These are phyloP conservation scores for Gossypium thurberi DNA, from an alignment of 345 rosid species.

Conservation along the genomic window DNA sequence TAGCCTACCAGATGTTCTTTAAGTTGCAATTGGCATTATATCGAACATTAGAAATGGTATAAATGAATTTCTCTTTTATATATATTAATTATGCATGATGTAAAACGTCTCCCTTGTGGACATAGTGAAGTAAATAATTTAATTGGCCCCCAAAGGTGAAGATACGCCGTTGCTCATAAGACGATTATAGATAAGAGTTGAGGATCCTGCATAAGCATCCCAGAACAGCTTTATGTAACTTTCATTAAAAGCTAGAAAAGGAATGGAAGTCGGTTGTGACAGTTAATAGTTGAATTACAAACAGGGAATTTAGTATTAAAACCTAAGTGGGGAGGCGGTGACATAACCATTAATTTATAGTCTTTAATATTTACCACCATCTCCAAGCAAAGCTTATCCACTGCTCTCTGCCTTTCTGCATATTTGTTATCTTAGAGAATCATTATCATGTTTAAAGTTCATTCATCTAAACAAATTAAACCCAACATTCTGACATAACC, in stretches of 20 bases:
- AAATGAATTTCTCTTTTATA: no score
- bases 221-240: conserved; percentile 14
- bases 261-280: conserved; percentile 24
- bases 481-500: conserved; percentile 13
- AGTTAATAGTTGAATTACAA: conserved; percentile 18
- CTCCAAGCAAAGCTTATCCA: conserved; percentile 14
- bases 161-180: no score
- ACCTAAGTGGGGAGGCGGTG: conserved; percentile 22
- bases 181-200: neutral
- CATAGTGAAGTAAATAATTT: no score
- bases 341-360: conserved; percentile 4
- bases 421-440: neutral
- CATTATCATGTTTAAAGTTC: neutral
- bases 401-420: neutral
- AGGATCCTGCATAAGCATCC: neutral
- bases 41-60: no score
- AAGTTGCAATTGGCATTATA: no score
- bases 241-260: conserved; percentile 10
- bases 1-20: no score
- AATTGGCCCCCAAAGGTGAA: no score
- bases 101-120: no score
- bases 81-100: no score
- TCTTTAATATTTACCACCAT: neutral
- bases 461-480: conserved; percentile 2
- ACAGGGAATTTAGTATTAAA: conserved; percentile 1